Evolutionary conservation across 139 green algal species (phyloP).

Genomic region (Chlamydomonas schloesseri): DNA sequence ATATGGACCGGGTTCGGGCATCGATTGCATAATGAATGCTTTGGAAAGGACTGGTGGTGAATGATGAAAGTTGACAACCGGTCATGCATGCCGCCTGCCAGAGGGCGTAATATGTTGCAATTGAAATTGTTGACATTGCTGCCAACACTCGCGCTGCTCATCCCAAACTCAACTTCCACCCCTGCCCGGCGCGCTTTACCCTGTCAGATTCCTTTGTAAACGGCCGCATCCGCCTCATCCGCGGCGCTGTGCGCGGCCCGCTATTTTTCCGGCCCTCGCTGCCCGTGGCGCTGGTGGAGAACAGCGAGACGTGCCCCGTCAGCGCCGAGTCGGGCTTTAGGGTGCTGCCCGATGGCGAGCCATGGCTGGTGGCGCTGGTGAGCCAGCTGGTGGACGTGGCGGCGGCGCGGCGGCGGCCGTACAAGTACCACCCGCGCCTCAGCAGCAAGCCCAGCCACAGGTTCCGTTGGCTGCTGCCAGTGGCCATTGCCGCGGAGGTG

Average conservation of each 20-base stretch:
- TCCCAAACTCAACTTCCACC: too few relatives aligned
- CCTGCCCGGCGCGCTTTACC: too few relatives aligned
- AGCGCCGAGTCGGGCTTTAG: conserved; percentile 27
- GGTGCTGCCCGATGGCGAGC: conserved; percentile 54
- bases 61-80: too few relatives aligned
- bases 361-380: conserved; percentile 54
- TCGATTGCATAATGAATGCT: too few relatives aligned
- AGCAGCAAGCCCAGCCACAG: conserved; percentile 33
- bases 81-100: too few relatives aligned
- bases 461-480: conserved; percentile 57
- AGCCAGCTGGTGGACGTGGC: conserved; percentile 50
- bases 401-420: conserved; percentile 36
- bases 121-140: too few relatives aligned
- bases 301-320: conserved; percentile 53
- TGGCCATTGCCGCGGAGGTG: conserved; percentile 57
- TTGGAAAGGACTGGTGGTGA: too few relatives aligned
- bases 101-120: too few relatives aligned
- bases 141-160: too few relatives aligned
- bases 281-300: conserved; percentile 60
- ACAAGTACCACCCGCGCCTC: conserved; percentile 48
- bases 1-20: too few relatives aligned
- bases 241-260: conserved; percentile 42
- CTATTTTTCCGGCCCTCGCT: conserved; percentile 45
- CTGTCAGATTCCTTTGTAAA: conserved; percentile 61
- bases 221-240: conserved; percentile 50